Evolutionary conservation across 257 asterid species (phyloP).

Genomic region (Solanum dulcamara): DNA sequence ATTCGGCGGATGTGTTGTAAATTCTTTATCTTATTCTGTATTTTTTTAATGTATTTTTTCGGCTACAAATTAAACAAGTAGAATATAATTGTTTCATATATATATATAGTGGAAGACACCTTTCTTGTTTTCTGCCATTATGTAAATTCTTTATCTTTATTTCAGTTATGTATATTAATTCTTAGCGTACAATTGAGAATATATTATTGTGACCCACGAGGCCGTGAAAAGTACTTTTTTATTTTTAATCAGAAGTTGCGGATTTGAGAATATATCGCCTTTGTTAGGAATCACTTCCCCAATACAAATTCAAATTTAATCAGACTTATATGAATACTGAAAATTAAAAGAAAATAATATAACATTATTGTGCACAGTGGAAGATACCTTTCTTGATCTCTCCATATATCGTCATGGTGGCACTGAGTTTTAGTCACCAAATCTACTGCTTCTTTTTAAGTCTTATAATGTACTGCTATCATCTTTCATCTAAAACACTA

Average conservation of each 20-base stretch:
- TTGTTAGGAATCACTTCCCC: not conserved
- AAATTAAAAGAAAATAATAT: too few species aligned
- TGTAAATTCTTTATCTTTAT: not conserved
- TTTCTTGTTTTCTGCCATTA: not conserved
- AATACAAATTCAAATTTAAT: not conserved
- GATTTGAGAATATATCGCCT: rapidly evolving
- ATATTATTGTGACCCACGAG: not conserved
- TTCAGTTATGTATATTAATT: not conserved
- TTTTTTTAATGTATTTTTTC: not conserved
- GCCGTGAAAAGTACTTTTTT: not conserved
- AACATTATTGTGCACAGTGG: not conserved
- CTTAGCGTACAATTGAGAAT: not conserved
- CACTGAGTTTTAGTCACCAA: not conserved
- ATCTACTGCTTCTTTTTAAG: not conserved
- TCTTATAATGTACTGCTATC: not conserved
- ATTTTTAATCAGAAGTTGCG: rapidly evolving
- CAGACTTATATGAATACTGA: too few species aligned
- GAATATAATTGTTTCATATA: not conserved
- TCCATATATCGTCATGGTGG: not conserved
- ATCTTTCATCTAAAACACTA: not conserved
- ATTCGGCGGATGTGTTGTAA: not conserved
- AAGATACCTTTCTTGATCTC: not conserved
- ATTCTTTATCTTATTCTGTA: not conserved
- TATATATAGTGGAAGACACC: not conserved
- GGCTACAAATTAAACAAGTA: not conserved